Evolutionary conservation across 2,329 filamentous ascomycete species (phyloP), one percentile per base, ranked within the genome.

Genomic region (Sporothrix globosa): DNA sequence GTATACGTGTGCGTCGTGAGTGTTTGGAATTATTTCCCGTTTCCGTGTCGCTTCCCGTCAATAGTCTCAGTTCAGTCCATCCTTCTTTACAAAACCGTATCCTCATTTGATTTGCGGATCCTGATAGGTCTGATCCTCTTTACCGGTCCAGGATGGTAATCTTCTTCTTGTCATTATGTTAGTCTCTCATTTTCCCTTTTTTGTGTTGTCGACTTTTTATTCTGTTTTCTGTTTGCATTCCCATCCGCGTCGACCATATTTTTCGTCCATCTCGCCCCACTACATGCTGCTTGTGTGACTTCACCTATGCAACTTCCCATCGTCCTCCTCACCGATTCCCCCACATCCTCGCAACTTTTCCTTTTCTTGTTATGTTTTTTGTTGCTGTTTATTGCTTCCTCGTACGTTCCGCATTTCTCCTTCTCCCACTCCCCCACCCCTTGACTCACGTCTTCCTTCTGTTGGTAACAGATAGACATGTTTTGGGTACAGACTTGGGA

Each of bases 381-480:
- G 5, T 34, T 34, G 34, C 34, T 7, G 34, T 9, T 34, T 34
- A 7, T 34, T 34, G 34, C 34, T 7, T 34, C 34, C 34, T 7
- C 34, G 34, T 9, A 9, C 5, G 34, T 34, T 34, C 34, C 34
- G 34, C 7, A 6, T 34, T 34, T 34, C 34, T 34, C 34, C 34
- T 34, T 34, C 34, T 9, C 34, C 34, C 34, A 34, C 34, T 6
- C 41, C 34, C 41, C 10, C 2, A 0, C 19, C 48, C 48, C 48
- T 50, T 50, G 44, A 11, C 21, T 21, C 21, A 2, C 11, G 14
- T 27, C 39, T 27, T 21, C 11, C 58, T 46, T 17, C 58, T 61
- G 58, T 61, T 61, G 58, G 58, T 61, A 61, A 17, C 11, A 61
- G n/a, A 27, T 46, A 46, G 11, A 46, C 52, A 30, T 54, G 13